Conservation (phyloP, 768 basidiomycete species). For the Pulveroboletus sp. region DNA sequence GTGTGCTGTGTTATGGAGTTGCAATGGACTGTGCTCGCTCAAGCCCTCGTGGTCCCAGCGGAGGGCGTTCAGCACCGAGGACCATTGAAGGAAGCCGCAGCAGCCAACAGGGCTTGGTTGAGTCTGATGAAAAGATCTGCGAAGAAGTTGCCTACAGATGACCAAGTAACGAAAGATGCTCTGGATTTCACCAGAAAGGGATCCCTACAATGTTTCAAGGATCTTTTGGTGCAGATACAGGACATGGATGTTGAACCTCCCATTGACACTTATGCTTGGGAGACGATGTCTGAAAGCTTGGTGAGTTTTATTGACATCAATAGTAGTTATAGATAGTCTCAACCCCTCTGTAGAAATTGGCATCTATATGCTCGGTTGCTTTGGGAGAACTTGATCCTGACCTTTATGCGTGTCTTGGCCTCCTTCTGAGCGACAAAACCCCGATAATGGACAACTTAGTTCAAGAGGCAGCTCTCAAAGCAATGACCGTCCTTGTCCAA, state of each 20-base stretch:
- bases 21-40: conserved; percentile 82
- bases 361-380: conserved; percentile 76
- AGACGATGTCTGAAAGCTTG: conserved; percentile 88
- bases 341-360: conserved; percentile 64
- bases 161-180: conserved; percentile 33
- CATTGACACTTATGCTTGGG: conserved; percentile 87
- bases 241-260: conserved; percentile 80
- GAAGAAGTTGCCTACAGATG: conserved; percentile 36
- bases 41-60: conserved; percentile 47
- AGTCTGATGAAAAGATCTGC: conserved; percentile 58
- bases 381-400: conserved; percentile 63
- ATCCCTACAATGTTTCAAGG: conserved; percentile 74
- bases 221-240: conserved; percentile 75
- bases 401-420: conserved; percentile 66
- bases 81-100: conserved; percentile 65
- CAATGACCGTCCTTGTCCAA: conserved; percentile 79
- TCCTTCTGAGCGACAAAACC: conserved; percentile 77
- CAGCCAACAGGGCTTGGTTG: conserved; percentile 81
- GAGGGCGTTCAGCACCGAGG: conserved; percentile 18
- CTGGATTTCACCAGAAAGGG: conserved; percentile 52
- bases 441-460: conserved; percentile 81
- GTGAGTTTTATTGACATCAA: conserved; percentile 38
- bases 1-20: conserved; percentile 88
- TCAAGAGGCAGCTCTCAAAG: conserved; percentile 87
- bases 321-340: background rate